A percentile compares a stretch with the other conserved stretches of the same genome.
Evolutionary conservation across 2,329 filamentous ascomycete genomes (phyloP).

Genomic region (Fusarium foetens): DNA sequence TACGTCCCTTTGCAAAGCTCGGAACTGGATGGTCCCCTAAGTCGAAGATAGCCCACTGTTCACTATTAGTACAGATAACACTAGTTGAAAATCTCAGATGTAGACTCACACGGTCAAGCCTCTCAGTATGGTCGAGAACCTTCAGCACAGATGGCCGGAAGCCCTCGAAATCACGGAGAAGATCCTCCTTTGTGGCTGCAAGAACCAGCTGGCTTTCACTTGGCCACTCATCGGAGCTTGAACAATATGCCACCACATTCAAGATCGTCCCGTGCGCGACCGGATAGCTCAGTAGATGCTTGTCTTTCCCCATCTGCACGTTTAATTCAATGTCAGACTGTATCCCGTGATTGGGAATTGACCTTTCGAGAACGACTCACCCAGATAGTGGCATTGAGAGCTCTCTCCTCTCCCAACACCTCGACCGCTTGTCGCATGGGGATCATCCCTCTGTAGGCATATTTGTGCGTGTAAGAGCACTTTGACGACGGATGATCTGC

Average conservation of each 20-base stretch:
- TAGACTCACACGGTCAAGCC: neutral
- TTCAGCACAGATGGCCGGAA: neutral
- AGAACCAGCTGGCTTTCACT: neutral
- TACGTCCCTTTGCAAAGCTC: neutral
- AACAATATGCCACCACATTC: neutral
- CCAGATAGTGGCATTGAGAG: neutral
- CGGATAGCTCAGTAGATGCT: neutral
- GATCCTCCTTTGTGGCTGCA: neutral
- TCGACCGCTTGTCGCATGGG: neutral
- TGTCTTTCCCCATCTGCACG: rapidly evolving
- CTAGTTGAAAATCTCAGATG: rapidly evolving
- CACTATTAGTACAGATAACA: neutral
- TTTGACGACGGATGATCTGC: neutral
- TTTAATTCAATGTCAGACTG: too few species aligned
- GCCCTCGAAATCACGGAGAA: neutral
- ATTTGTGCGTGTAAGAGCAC: neutral
- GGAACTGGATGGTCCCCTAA: neutral
- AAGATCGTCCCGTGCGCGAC: neutral
- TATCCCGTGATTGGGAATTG: too few species aligned
- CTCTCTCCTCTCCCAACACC: neutral
- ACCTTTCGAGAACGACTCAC: neutral
- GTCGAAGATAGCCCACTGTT: neutral
- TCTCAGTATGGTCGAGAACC: neutral
- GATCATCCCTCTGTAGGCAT: neutral
- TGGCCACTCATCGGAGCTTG: neutral